Conservation (phyloP, 345 rosid species). For the Melaleuca alternifolia region DNA sequence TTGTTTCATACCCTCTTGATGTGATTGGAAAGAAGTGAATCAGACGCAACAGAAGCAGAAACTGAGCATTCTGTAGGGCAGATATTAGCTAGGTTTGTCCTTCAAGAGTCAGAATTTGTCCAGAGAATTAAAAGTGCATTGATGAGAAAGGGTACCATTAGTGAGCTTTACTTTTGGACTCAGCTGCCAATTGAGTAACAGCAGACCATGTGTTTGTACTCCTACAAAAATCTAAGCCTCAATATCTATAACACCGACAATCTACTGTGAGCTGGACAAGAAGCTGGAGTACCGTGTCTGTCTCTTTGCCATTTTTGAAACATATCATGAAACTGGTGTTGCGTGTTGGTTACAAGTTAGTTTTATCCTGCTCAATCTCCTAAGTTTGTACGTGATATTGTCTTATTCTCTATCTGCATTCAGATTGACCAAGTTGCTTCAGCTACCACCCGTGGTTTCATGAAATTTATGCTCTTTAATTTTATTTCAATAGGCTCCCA, state of each 20-base stretch:
- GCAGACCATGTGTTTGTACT: neutral
- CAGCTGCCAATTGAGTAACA: neutral
- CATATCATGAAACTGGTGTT: neutral
- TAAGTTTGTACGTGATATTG: neutral
- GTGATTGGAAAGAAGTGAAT: neutral
- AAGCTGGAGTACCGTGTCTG: neutral
- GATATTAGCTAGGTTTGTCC: neutral
- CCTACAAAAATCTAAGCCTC: neutral
- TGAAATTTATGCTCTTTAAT: slow-evolving; percentile 6
- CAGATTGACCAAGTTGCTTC: neutral
- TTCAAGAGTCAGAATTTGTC: neutral
- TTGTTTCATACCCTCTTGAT: neutral
- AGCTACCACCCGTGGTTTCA: neutral
- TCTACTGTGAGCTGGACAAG: neutral
- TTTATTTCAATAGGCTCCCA: slow-evolving; percentile 34
- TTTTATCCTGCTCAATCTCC: neutral
- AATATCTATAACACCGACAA: neutral
- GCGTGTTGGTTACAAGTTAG: neutral
- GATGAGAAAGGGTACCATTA: neutral
- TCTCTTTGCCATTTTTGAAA: neutral
- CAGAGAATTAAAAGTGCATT: neutral
- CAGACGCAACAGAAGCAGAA: neutral
- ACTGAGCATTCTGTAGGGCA: neutral
- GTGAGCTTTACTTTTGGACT: neutral
- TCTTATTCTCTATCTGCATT: neutral